These are phyloP conservation scores for Pascua guehoae DNA, from an alignment of 1,284 basidiomycete genomes.

Conservation along the genomic window DNA sequence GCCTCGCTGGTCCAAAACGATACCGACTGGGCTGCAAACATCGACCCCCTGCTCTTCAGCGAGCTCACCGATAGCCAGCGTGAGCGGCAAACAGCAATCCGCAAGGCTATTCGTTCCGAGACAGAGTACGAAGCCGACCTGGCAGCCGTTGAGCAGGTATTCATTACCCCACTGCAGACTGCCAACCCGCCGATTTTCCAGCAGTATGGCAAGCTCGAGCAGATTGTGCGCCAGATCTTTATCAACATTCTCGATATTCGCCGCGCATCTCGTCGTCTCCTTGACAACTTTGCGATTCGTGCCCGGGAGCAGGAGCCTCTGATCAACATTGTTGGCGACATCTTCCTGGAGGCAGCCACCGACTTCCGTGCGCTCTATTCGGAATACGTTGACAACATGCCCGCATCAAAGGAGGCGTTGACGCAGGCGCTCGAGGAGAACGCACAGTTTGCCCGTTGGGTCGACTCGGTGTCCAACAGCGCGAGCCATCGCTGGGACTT, in stretches of 20 bases:
- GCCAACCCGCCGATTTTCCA: conserved; percentile 69
- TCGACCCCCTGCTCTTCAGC: conserved; percentile 64
- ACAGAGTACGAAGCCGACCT: conserved; percentile 87
- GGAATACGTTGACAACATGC: conserved; percentile 76
- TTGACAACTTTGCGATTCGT: conserved; percentile 80
- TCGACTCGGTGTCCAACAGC: conserved; percentile 69
- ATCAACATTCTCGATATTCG: conserved; percentile 79
- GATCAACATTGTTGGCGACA: conserved; percentile 81
- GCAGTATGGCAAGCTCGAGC: conserved; percentile 61
- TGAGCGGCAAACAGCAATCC: conserved; percentile 82
- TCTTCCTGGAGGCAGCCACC: conserved; percentile 81
- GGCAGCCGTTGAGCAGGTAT: conserved; percentile 72
- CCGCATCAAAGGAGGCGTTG: conserved; percentile 77
- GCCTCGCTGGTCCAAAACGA: conserved; percentile 2
- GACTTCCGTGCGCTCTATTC: conserved; percentile 86
- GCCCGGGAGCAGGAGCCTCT: conserved; percentile 83
- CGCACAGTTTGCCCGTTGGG: conserved; percentile 73
- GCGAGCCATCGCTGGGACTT: conserved; percentile 76
- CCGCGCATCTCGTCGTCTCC: conserved; percentile 71
- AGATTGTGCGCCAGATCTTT: conserved; percentile 83
- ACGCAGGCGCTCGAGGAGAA: conserved; percentile 81
- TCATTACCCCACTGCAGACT: conserved; percentile 69
- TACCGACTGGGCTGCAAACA: conserved; percentile 65
- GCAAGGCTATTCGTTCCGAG: conserved; percentile 86
- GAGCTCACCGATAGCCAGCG: conserved; percentile 72